These are phyloP conservation scores for Gnomoniopsis smithogilvyi DNA, from an alignment of 2,329 filamentous ascomycete genomes.

Conservation along the genomic window DNA sequence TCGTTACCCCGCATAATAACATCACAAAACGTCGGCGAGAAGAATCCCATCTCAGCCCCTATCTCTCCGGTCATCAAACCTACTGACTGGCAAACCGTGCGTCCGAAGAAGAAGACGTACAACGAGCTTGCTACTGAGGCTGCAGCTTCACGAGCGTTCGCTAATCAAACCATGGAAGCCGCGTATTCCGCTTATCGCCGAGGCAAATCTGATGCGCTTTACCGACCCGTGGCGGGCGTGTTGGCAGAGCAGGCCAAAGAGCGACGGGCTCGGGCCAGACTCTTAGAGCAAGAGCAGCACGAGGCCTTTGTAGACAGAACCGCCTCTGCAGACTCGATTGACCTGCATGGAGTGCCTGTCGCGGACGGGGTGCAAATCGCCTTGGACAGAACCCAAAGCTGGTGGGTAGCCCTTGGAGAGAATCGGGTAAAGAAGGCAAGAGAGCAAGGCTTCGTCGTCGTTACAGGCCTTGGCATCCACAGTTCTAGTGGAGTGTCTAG, in stretches of 20 bases:
- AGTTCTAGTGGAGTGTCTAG: constrained; percentile 72
- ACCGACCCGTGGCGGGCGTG: constrained; percentile 71
- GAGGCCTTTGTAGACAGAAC: constrained; percentile 67
- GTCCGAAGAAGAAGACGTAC: constrained; percentile 10
- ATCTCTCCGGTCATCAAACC: constrained; percentile 1
- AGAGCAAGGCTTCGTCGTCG: constrained; percentile 61
- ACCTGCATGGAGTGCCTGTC: constrained; percentile 82
- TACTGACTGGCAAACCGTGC: constrained; percentile 11
- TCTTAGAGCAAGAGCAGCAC: constrained; percentile 62
- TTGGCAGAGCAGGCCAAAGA: constrained; percentile 71
- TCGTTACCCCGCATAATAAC: constrained; percentile 10
- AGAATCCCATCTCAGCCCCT: constrained; percentile 26
- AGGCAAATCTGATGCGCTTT: constrained; percentile 67
- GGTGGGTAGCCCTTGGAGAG: constrained; percentile 76
- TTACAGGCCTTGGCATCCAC: constrained; percentile 80
- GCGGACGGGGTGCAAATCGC: constrained; percentile 79
- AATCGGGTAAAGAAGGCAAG: constrained; percentile 48
- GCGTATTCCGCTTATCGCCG: constrained; percentile 41
- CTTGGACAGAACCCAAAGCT: constrained; percentile 59
- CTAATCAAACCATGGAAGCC: constrained; percentile 28
- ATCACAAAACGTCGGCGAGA: constrained; percentile 22
- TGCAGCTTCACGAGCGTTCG: not conserved
- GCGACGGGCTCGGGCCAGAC: constrained; percentile 53
- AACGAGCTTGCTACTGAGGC: constrained; percentile 12
- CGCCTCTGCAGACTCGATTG: constrained; percentile 59